Evolutionary conservation across 2,329 filamentous ascomycete species (phyloP), one percentile per base, ranked within the genome.

Genomic region (Daldinia sp.): DNA sequence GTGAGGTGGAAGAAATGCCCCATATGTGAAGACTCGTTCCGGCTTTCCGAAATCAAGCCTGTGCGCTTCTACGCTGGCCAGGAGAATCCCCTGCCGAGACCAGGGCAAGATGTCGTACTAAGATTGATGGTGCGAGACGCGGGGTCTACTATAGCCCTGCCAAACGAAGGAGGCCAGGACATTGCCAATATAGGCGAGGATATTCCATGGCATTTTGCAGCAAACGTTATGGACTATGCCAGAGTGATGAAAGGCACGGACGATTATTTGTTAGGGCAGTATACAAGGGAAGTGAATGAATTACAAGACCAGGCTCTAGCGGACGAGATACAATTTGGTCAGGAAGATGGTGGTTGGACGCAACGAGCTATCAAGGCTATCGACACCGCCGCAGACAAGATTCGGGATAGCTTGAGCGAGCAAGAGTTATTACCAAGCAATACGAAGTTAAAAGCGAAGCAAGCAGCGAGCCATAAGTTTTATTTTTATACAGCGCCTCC

Each of bases 191-290:
- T 86, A 17, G 86, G 86, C 7, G 88, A 94, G 51, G 90, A 94
- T 71, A 87, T 98, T 32, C 95, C 95, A 0, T 99, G 95, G 95
- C 93, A 96, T 76, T 93, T 95, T 77, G 93, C 92, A 4, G 93
- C 93, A 8, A 96, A 97, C 71, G 93, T 97, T 32, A 85, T 96
- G 74, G 95, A 99, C 75, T 99, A 97, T 77, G 93, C 94, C 13
- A 88, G 94, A 35, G 90, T 98, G 57, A 97, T 99, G 92, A 96
- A 94, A 75, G 95, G 94, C 5, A 94, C 92, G 3, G 88, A 91
- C 71, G 88, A 91, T 30, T 99, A 99, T 74, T 94, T 99, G 90
- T 75, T 81, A 10, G 83, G 87, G 54, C 91, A 98, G 73, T 94
- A 90, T 70, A 88, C 96, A 65, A 80, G 86, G 34, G 94, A 98